Evolutionary conservation across 148 eudicot genomes (phyloP), one percentile per base, ranked within the genome.

Genomic region (Polygonum maritimum): DNA sequence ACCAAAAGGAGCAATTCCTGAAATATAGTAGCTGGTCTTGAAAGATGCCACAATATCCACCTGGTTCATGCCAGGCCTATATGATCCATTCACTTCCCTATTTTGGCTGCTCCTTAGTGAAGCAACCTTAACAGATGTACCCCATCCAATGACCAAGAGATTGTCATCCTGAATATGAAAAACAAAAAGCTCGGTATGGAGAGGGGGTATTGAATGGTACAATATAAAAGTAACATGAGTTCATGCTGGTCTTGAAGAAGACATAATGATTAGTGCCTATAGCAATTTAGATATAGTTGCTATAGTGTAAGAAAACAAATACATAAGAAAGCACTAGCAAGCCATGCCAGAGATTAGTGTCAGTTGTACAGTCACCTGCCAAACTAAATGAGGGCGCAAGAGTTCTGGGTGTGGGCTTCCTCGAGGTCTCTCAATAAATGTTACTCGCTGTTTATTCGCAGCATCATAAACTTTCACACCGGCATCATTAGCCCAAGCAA

Each of bases 21-120:
- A 95, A 69, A 95, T 92, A 80, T 83, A 92, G 78, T 95, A 95
- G 86, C 85, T 90, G 75, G 96, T 89, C 78, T 92, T 95, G 81
- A 95, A 92, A 78, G 97, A 92, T 76, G 98, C 98, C 71, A 95
- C 96, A 78, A 95, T 90, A 84, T 95, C 97, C 83, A 95, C 98
- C 81, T 85, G 83, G 77, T 81, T 87, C 82, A 85, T 76, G 67
- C 86, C 84, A 49, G 85, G 82, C 82, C 74, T 86, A 79, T 87
- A 82, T 16, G 88, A 80, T 80, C 96, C 98, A 79, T 92, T 92
- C 52, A 79, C 79, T 44, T 82, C 82, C 48, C 77, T 86, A 73
- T 81, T 80, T 75, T 81, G 88, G 80, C 80, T 85, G 52, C 81
- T 77, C 85, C 77, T 84, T 79, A 95, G 75, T 65, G 92, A 90